Base-by-base conservation (phyloP, 2,329 filamentous ascomycete genomes). In the Orbilia brochopaga region DNA sequence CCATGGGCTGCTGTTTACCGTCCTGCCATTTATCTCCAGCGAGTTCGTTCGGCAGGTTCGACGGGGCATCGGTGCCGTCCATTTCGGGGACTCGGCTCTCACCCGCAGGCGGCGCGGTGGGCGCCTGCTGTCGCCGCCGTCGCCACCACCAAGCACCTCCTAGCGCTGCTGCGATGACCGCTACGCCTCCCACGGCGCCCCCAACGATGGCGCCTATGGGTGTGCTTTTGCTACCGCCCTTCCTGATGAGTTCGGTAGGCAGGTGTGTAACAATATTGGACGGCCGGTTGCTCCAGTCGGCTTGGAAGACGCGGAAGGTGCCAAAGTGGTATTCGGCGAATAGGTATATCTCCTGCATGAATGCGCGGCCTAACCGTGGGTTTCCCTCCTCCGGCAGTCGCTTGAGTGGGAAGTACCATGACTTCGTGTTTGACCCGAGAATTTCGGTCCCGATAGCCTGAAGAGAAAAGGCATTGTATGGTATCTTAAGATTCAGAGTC, bases 191-290 rank as follows among this genome's bases (percentile, higher is more conserved):
- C 1, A 75, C 66, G 1, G 54, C 64, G 21, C 73, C 74, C 15
- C 74, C 74, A 2, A 62, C 62, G 8, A 75, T 75, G 7, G 74
- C 48, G 0, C 73, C 74, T n/a, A 74, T 59, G 8, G 73, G 70
- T 6, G 69, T 65, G 1, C 46, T 63, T 23, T 13, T 54, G 19
- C 23, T 15, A 2, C 23, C 54, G 3, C 27, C 19, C 15, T 55
- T 35, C 15, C 27, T 32, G 11, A 23, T 23, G 7, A 62, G 40
- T n/a, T 55, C 19, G 1, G 53, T 32, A 1, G 61, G 61, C 15
- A 62, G 44, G 24, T 73, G 60, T 2, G 60, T 64, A 7, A 73
- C 69, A 27, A 66, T 73, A n/a, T 65, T 62, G 40, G 54, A 51
- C 30, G 53, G 32, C 54, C 21, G 13, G 42, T 57, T 53, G n/a